phyloP scores from a whole-genome alignment of 2,329 filamentous ascomycete species.

The Coniochaeta sp. region DNA sequence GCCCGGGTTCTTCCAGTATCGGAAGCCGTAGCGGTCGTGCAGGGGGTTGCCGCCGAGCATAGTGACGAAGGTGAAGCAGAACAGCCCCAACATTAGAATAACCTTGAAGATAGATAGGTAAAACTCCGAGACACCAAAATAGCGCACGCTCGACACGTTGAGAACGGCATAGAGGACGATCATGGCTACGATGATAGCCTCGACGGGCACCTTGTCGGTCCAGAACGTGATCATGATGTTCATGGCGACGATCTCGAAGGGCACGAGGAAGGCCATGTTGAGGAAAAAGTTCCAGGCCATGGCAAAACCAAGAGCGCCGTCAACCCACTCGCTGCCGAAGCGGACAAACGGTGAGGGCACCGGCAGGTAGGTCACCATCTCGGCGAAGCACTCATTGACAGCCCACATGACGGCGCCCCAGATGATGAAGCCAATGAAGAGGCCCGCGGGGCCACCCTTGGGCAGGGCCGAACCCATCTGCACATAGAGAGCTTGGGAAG shows the following conservation, averaged over 20 bases:
- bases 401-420: constrained; percentile 15
- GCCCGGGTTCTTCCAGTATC: constrained; percentile 39
- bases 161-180: constrained; percentile 33
- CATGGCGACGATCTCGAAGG: constrained; percentile 43
- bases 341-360: constrained; percentile 37
- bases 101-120: constrained; percentile 35
- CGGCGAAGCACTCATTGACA: constrained; percentile 28
- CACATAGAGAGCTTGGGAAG: constrained; percentile 11
- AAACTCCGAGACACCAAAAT: constrained; percentile 38
- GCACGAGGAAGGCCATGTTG: constrained; percentile 40
- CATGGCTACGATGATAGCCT: constrained; percentile 35
- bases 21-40: constrained; percentile 25
- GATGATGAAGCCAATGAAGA: constrained; percentile 22
- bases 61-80: constrained; percentile 32
- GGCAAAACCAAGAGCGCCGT: constrained; percentile 37
- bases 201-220: constrained; percentile 35
- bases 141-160: constrained; percentile 32
- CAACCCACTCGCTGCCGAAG: constrained; percentile 37
- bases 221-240: constrained; percentile 42
- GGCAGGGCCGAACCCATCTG: constrained; percentile 23
- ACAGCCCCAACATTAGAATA: constrained; percentile 21
- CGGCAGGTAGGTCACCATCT: constrained; percentile 42
- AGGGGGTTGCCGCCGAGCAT: constrained; percentile 35
- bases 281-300: constrained; percentile 44
- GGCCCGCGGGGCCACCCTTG: constrained; percentile 24